These are phyloP conservation scores for Rhizopogon parksii DNA, from an alignment of 1,284 basidiomycete species.

Conservation along the genomic window DNA sequence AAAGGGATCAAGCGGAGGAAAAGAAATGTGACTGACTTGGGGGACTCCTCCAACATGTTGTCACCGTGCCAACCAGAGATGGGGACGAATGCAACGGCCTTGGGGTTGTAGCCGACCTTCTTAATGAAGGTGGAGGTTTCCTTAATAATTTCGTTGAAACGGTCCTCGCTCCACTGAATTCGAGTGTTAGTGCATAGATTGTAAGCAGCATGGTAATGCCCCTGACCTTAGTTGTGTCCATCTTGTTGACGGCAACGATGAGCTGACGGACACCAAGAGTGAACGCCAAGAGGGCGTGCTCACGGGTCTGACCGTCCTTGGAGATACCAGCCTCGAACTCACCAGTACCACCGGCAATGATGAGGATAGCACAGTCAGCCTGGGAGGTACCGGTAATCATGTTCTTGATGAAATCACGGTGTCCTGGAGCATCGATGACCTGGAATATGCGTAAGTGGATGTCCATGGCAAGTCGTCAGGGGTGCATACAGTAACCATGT, in stretches of 20 bases:
- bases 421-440: conserved; percentile 98
- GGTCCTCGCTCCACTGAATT: conserved; percentile 91
- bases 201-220: background rate
- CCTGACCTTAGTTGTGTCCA: conserved; percentile 91
- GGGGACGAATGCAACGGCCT: conserved; percentile 96
- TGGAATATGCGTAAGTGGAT: conserved; percentile 24
- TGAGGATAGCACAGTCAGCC: conserved; percentile 99
- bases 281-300: conserved; percentile 99
- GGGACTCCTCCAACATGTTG: conserved; percentile 99
- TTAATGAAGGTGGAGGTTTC: conserved; percentile 99
- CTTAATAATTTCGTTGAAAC: conserved; percentile 99
- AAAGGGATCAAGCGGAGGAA: conserved; percentile 11
- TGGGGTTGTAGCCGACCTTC: conserved; percentile 99
- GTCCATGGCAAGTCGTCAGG: background rate
- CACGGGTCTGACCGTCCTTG: conserved; percentile 99
- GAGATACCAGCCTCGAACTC: conserved; percentile 99
- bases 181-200: conserved; percentile 8
- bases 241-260: conserved; percentile 99
- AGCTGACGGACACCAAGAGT: conserved; percentile 99
- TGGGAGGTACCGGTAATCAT: conserved; percentile 99
- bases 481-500: conserved; percentile 71
- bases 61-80: conserved; percentile 99
- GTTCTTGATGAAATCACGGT: conserved; percentile 99
- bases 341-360: conserved; percentile 98
- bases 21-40: conserved; percentile 55